phyloP scores from a whole-genome alignment of 2,329 filamentous ascomycete genomes.

The Fusarium sp. region DNA sequence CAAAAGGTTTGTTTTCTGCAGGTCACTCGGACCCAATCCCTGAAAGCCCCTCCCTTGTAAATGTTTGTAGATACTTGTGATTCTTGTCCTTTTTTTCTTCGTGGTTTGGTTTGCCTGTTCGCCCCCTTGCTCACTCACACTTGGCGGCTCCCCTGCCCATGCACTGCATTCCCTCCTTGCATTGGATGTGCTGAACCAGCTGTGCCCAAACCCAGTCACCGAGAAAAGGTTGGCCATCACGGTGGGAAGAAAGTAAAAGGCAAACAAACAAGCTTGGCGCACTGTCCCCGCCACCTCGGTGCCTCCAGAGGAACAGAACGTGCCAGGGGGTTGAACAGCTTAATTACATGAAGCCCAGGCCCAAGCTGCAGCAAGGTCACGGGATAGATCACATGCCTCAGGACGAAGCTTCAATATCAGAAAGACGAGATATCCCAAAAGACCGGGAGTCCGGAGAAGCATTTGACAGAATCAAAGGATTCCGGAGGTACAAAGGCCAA shows the following conservation, averaged over 20 bases:
- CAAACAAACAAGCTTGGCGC: not conserved
- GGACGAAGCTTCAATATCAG: not conserved
- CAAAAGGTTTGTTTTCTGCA: not conserved
- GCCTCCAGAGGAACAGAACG: not conserved
- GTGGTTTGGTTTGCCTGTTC: not conserved
- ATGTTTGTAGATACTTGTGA: not conserved
- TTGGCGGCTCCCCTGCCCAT: not conserved
- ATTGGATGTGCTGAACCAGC: not conserved
- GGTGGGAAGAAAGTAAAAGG: not conserved
- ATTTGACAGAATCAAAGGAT: not conserved
- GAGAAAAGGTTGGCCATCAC: not conserved
- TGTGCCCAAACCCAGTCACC: not conserved
- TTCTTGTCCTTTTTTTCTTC: not conserved
- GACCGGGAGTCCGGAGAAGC: constrained; percentile 2
- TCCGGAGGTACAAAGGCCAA: constrained; percentile 25
- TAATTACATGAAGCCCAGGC: not conserved
- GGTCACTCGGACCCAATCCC: not conserved
- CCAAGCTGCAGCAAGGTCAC: not conserved
- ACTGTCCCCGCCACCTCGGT: not conserved
- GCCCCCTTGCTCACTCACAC: not conserved
- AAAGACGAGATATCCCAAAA: not conserved
- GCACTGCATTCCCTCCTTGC: not conserved
- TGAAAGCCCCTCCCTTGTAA: not conserved
- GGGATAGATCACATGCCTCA: constrained; percentile 4
- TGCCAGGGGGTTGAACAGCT: not conserved